Evolutionary conservation across 1,284 basidiomycete species (phyloP), one percentile per base, ranked within the genome.

Genomic region (Microstroma glucosiphilum): DNA sequence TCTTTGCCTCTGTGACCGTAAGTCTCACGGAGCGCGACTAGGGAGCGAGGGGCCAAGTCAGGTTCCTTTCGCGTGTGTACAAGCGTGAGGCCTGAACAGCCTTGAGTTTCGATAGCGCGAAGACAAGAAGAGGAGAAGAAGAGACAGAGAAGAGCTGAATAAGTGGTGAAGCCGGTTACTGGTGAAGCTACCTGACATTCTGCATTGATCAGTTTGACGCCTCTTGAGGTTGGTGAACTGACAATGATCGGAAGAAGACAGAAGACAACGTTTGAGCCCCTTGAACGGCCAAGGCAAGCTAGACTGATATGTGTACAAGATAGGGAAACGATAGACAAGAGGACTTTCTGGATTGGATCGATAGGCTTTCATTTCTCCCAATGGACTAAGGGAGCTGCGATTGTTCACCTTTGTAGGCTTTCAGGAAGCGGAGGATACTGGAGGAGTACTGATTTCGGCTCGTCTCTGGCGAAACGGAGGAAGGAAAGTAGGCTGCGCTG

Each of bases 301-400:
- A 48, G n/a, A 48, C 4, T 23, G n/a, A n/a, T 48, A 23, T 48
- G 46, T 48, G 46, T 48, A n/a, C n/a, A 48, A 48, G 46, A 23
- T 48, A 23, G 17, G 46, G 23, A 23, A 4, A n/a, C 46, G 17
- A 23, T n/a, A n/a, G 17, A n/a, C 46, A 23, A n/a, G 46, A 48
- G 46, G 23, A n/a, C 46, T n/a, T 7, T 23, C 46, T 48, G 17
- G 46, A 48, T 23, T n/a, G 23, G n/a, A 23, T n/a, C 46, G 23
- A 48, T n/a, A 3, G 46, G 46, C 23, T n/a, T n/a, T 12, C n/a
- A 48, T 48, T 48, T n/a, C 46, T n/a, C 17, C 46, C 46, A n/a
- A n/a, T n/a, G n/a, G 46, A 48, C 46, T 48, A 23, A n/a, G 46
- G n/a, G 46, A 48, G 46, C 46, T n/a, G 46, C 46, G 46, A 48